Percentiles rank a stretch among this genome's conserved stretches.
phyloP scores from a whole-genome alignment of 1,284 basidiomycete genomes.

The Rhodotorula sp. region DNA sequence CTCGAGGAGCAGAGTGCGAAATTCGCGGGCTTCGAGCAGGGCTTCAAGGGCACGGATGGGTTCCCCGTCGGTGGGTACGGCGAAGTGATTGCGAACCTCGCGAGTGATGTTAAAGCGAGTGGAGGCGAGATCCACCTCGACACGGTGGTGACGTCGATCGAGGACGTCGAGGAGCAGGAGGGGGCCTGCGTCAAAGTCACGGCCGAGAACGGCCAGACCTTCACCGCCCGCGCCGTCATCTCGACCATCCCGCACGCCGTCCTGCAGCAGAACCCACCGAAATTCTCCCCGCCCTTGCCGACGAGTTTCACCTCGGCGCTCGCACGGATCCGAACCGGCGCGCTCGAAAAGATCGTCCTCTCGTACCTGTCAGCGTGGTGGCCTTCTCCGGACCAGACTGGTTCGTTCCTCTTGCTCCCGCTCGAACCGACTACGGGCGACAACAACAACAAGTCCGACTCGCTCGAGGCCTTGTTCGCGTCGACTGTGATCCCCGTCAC shows the following conservation, averaged over 20 bases:
- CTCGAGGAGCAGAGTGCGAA: constrained; percentile 51
- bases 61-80: constrained; percentile 54
- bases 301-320: constrained; percentile 45
- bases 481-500: constrained; percentile 34
- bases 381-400: constrained; percentile 45
- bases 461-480: constrained; percentile 32
- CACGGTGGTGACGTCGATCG: constrained; percentile 45
- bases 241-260: constrained; percentile 53
- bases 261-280: constrained; percentile 45
- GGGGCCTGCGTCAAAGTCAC: constrained; percentile 45
- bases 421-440: neutral
- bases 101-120: constrained; percentile 46
- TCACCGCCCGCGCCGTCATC: constrained; percentile 47
- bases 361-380: constrained; percentile 54
- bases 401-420: constrained; percentile 41
- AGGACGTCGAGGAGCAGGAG: constrained; percentile 18
- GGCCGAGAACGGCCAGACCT: constrained; percentile 45
- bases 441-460: neutral
- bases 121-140: constrained; percentile 50
- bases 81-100: constrained; percentile 48
- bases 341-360: constrained; percentile 55
- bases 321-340: constrained; percentile 50
- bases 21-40: constrained; percentile 51
- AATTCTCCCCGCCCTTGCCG: constrained; percentile 50
- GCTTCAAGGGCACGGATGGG: constrained; percentile 54